These are phyloP conservation scores for Cladosporium colombiae DNA, from an alignment of 2,329 filamentous ascomycete species.

Conservation along the genomic window DNA sequence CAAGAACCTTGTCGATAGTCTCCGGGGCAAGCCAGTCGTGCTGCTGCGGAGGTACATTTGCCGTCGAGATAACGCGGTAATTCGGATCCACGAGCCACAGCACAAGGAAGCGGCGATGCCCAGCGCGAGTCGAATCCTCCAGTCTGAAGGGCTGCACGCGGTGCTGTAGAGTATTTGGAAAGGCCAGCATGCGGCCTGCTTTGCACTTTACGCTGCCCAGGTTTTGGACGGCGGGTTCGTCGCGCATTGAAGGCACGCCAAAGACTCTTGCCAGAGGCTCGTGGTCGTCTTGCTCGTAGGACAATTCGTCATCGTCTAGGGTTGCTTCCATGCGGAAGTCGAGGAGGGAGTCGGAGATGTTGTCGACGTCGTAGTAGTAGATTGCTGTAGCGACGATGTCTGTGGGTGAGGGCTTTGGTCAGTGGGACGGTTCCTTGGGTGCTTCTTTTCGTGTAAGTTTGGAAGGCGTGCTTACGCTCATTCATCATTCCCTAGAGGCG, in stretches of 20 bases:
- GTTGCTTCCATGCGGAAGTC: constrained; percentile 48
- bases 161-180: constrained; percentile 58
- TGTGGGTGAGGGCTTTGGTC: neutral
- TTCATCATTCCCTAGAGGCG: constrained; percentile 14
- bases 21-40: constrained; percentile 44
- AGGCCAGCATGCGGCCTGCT: constrained; percentile 54
- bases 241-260: constrained; percentile 27
- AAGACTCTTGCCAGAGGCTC: constrained; percentile 29
- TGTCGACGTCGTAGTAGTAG: constrained; percentile 63
- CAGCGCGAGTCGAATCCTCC: constrained; percentile 51
- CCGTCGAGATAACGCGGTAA: constrained; percentile 52
- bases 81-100: constrained; percentile 62
- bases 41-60: constrained; percentile 55
- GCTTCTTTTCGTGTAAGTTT: neutral
- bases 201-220: constrained; percentile 53
- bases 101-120: constrained; percentile 58
- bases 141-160: constrained; percentile 54
- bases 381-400: constrained; percentile 54
- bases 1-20: constrained; percentile 24
- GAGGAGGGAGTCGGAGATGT: constrained; percentile 57
- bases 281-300: constrained; percentile 26
- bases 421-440: neutral
- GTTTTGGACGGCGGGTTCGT: constrained; percentile 41
- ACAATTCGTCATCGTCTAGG: constrained; percentile 11
- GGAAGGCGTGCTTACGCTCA: constrained; percentile 6